Evolutionary conservation across 371 early-diverging fungal genomes (phyloP).

Genomic region (Saksenaea oblongispora): DNA sequence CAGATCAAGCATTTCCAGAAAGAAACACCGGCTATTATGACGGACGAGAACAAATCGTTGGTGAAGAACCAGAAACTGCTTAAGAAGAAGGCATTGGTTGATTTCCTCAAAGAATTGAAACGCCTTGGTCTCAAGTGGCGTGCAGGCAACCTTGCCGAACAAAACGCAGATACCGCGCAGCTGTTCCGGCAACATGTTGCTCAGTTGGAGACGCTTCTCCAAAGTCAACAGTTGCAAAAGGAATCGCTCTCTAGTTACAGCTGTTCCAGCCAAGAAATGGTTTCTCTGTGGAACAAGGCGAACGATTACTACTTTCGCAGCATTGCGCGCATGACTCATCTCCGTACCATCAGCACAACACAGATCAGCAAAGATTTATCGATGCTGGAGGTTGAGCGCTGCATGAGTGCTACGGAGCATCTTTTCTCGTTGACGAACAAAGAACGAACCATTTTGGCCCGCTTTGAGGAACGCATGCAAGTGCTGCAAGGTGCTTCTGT

Average conservation of each 20-base stretch:
- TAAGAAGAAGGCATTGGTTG: constrained; percentile 86
- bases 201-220: constrained; percentile 26
- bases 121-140: constrained; percentile 80
- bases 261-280: constrained; percentile 22
- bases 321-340: constrained; percentile 68
- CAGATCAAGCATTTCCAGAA: constrained; percentile 65
- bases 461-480: constrained; percentile 30
- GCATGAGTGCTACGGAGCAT: constrained; percentile 73
- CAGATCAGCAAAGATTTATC: constrained; percentile 73
- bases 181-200: constrained; percentile 43
- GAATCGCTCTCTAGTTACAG: constrained; percentile 23
- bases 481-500: constrained; percentile 38
- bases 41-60: constrained; percentile 62
- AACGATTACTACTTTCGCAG: constrained; percentile 75
- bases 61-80: constrained; percentile 80
- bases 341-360: constrained; percentile 57
- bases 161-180: constrained; percentile 36
- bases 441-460: constrained; percentile 54
- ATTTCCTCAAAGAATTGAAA: constrained; percentile 81
- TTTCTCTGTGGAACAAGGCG: constrained; percentile 62
- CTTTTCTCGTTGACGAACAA: constrained; percentile 63
- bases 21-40: constrained; percentile 63
- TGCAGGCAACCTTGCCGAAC: constrained; percentile 42
- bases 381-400: constrained; percentile 69
- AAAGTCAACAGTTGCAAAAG: constrained; percentile 30